phyloP scores from a whole-genome alignment of 805 yeast genomes.

The Yarrowia divulgata region DNA sequence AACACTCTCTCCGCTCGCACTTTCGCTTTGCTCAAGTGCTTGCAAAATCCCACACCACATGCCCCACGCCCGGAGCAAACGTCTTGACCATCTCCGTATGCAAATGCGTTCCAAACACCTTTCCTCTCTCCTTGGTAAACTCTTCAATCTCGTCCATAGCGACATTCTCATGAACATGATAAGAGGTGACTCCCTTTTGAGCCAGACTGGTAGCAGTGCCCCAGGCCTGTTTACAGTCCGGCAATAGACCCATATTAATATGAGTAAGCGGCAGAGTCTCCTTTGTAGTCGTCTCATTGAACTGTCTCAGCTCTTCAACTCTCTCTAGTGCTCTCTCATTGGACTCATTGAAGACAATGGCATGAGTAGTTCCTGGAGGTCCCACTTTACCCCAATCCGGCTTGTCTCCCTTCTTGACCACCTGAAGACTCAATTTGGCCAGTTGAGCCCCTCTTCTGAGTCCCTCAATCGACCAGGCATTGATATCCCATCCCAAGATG shows the following conservation, averaged over 20 bases:
- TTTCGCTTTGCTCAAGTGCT: background rate
- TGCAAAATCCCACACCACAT: slow-evolving; percentile 61
- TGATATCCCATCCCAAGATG: slow-evolving; percentile 80
- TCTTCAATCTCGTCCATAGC: slow-evolving; percentile 54
- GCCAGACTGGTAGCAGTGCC: slow-evolving; percentile 51
- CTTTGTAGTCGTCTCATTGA: background rate
- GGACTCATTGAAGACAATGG: slow-evolving; percentile 67
- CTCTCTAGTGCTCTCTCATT: slow-evolving; percentile 62
- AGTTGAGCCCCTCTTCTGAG: slow-evolving; percentile 60
- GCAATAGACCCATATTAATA: slow-evolving; percentile 80
- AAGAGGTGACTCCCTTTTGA: slow-evolving; percentile 1
- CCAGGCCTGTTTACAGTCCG: slow-evolving; percentile 73
- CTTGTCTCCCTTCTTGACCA: slow-evolving; percentile 50
- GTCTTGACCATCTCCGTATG: slow-evolving; percentile 76
- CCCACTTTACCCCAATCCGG: slow-evolving; percentile 42
- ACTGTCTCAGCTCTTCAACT: slow-evolving; percentile 42
- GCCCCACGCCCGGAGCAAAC: slow-evolving; percentile 89
- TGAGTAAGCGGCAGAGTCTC: slow-evolving; percentile 56
- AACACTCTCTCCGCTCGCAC: background rate
- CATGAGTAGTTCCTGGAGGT: slow-evolving; percentile 47
- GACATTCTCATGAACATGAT: slow-evolving; percentile 82
- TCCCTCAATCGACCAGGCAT: slow-evolving; percentile 85
- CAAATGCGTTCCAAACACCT: slow-evolving; percentile 42
- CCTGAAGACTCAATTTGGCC: slow-evolving; percentile 55
- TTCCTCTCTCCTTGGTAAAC: slow-evolving; percentile 47